Evolutionary conservation across 768 basidiomycete species (phyloP).

Genomic region (Vararia minispora): DNA sequence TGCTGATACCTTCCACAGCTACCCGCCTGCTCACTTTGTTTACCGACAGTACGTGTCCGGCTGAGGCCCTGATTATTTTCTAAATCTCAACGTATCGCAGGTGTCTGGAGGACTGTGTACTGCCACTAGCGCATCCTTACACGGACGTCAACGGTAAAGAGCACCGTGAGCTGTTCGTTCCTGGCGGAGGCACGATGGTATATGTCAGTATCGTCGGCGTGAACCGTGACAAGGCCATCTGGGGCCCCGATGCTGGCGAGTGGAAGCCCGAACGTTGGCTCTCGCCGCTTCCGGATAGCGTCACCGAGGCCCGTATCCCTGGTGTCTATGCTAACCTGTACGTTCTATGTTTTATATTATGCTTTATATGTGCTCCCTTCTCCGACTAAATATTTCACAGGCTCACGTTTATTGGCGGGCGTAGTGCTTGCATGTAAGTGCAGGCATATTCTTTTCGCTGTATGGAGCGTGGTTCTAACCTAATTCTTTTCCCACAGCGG

Average conservation of each 20-base stretch:
- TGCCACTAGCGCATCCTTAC: neutral
- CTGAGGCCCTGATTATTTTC: too few species aligned
- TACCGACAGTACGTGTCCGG: slow-evolving; percentile 2
- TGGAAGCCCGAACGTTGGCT: slow-evolving; percentile 37
- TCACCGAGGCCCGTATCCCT: slow-evolving; percentile 20
- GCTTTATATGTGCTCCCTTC: too few species aligned
- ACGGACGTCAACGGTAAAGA: neutral
- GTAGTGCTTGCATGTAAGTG: slow-evolving; percentile 2
- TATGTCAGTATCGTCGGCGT: slow-evolving; percentile 17
- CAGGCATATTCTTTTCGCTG: slow-evolving; percentile 2
- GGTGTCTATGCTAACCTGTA: slow-evolving; percentile 24
- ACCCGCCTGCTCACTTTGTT: neutral
- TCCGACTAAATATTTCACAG: neutral
- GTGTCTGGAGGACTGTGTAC: neutral
- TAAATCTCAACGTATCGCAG: neutral
- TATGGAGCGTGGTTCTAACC: too few species aligned
- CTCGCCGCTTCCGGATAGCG: slow-evolving; percentile 12
- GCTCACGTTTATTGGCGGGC: slow-evolving; percentile 7
- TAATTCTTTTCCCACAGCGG: too few species aligned
- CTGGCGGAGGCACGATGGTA: slow-evolving; percentile 17
- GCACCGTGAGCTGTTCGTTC: neutral
- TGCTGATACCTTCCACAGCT: neutral
- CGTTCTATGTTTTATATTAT: too few species aligned
- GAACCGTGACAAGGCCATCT: slow-evolving; percentile 21
- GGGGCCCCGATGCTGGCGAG: slow-evolving; percentile 30